Conservation (phyloP, 1,139 yeast genomes). For the Geotrichum cucujoidarum region DNA sequence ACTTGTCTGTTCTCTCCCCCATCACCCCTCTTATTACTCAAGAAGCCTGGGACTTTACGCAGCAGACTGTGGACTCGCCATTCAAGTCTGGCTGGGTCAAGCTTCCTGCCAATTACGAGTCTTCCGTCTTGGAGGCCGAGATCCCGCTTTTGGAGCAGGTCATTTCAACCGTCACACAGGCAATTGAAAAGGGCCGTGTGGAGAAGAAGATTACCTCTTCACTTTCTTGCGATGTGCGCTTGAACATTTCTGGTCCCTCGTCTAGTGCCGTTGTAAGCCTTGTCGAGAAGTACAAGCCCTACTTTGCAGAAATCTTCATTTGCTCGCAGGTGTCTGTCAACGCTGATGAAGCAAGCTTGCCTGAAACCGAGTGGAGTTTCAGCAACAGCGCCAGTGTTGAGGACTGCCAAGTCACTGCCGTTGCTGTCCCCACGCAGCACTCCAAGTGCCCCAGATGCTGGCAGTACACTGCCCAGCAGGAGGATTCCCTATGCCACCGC, state of each 20-base stretch:
- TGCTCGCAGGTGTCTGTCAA: conserved; percentile 53
- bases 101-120: conserved; percentile 42
- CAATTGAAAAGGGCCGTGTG: conserved; percentile 47
- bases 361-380: conserved; percentile 33
- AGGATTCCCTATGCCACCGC: conserved; percentile 57
- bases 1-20: conserved; percentile 68
- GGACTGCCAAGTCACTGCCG: conserved; percentile 36
- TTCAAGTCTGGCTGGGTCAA: conserved; percentile 44
- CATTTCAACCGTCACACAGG: conserved; percentile 47
- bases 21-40: conserved; percentile 78
- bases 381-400: conserved; percentile 31
- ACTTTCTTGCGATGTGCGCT: conserved; percentile 51
- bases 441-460: conserved; percentile 91
- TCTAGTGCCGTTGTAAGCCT: conserved; percentile 22
- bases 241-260: conserved; percentile 28
- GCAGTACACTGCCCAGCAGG: conserved; percentile 59
- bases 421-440: conserved; percentile 44
- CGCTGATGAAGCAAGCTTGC: conserved; percentile 23
- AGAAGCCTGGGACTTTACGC: conserved; percentile 72
- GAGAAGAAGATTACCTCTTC: conserved; percentile 56
- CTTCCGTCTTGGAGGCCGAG: conserved; percentile 32
- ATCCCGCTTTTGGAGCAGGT: conserved; percentile 43
- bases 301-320: conserved; percentile 54
- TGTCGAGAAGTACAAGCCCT: conserved; percentile 26
- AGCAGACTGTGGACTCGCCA: conserved; percentile 47